Conservation (phyloP, 345 rosid species). For the Bretschneidera sinensis region DNA sequence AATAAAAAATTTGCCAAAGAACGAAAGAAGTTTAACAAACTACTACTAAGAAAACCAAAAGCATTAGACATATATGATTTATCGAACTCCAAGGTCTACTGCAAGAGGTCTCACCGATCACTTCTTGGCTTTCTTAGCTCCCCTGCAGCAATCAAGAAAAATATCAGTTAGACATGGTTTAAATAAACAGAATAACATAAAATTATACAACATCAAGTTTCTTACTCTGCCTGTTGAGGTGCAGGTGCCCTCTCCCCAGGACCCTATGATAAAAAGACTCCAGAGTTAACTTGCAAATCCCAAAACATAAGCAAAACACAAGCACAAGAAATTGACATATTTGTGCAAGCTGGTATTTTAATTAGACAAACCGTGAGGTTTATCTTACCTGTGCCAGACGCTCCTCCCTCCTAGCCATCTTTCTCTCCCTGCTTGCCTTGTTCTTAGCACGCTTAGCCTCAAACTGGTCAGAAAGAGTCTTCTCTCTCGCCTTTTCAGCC, state of each 20-base stretch:
- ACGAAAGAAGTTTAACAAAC: slow-evolving; percentile 17
- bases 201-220: neutral
- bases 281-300: neutral
- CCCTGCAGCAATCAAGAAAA: slow-evolving; percentile 17
- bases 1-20: slow-evolving; percentile 9
- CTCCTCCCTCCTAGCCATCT: slow-evolving; percentile 66
- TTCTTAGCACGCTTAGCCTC: slow-evolving; percentile 70
- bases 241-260: slow-evolving; percentile 32
- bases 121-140: slow-evolving; percentile 39
- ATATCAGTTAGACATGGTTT: neutral
- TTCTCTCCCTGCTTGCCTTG: slow-evolving; percentile 78
- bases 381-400: slow-evolving; percentile 53
- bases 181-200: neutral
- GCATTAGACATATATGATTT: slow-evolving; percentile 8
- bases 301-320: neutral
- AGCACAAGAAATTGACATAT: neutral
- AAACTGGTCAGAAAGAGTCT: slow-evolving; percentile 67
- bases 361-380: neutral
- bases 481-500: slow-evolving; percentile 72
- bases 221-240: slow-evolving; percentile 36
- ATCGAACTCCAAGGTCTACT: slow-evolving; percentile 10
- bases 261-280: slow-evolving; percentile 20
- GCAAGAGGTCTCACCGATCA: slow-evolving; percentile 12
- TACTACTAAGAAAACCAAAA: slow-evolving; percentile 21
- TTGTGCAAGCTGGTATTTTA: neutral